A percentile compares a stretch with the other conserved stretches of the same genome.
Conservation (phyloP, 176 grass and related monocot species). For the Oryza coarctata region DNA sequence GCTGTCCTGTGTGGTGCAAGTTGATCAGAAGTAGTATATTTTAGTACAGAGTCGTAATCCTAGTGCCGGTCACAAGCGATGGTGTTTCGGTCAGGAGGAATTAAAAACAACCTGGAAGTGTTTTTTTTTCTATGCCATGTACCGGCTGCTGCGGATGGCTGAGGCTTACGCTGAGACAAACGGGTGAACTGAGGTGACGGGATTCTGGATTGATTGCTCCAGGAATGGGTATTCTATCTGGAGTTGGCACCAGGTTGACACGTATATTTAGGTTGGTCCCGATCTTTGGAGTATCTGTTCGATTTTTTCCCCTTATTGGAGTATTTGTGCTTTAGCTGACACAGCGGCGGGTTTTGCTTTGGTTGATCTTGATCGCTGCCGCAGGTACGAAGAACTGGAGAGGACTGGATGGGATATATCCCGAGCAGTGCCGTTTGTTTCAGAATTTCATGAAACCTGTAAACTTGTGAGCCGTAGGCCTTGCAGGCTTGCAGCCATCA, state of each 20-base stretch:
- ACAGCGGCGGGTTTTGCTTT: neutral
- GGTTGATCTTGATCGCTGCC: neutral
- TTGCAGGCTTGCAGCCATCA: neutral
- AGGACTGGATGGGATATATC: neutral
- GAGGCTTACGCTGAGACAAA: neutral
- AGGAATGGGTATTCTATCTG: constrained; percentile 1
- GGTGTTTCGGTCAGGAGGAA: neutral
- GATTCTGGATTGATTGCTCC: constrained; percentile 20
- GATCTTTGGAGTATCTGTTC: neutral
- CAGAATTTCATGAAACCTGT: neutral
- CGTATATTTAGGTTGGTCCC: neutral
- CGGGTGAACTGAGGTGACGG: neutral
- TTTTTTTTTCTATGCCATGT: neutral
- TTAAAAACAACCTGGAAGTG: neutral
- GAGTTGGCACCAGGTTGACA: neutral
- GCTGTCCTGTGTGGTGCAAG: neutral
- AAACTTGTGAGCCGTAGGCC: neutral
- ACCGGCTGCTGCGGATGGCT: neutral
- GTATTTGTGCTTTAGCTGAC: neutral
- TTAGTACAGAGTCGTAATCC: neutral
- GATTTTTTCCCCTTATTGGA: neutral
- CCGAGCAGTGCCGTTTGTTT: neutral
- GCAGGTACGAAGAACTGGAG: too few species aligned
- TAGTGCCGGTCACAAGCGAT: neutral
- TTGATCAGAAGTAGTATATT: neutral